Conservation (phyloP, 2,329 filamentous ascomycete species). For the Pseudofabraea citricarpa region DNA sequence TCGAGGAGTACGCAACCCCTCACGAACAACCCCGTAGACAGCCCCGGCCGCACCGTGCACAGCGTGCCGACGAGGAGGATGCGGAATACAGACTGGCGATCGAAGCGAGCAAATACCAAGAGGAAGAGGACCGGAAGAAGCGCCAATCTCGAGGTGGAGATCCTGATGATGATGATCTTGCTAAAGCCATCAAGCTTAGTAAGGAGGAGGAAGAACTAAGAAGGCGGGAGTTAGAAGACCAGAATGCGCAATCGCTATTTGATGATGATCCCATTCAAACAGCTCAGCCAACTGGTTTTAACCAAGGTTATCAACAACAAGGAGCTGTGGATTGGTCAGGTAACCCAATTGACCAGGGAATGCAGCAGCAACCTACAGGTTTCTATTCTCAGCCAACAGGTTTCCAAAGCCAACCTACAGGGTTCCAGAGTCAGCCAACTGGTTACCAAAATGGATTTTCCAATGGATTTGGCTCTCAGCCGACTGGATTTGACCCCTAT, state of each 20-base stretch:
- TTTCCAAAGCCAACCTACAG: constrained; percentile 28
- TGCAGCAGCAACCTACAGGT: constrained; percentile 79
- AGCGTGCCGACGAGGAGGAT: constrained; percentile 72
- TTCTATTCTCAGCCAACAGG: constrained; percentile 55
- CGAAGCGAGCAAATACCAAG: constrained; percentile 91
- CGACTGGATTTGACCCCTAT: constrained; percentile 65
- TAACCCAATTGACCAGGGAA: constrained; percentile 79
- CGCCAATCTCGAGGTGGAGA: constrained; percentile 56
- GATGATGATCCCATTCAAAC: constrained; percentile 63
- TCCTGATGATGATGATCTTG: constrained; percentile 77
- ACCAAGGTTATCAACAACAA: constrained; percentile 97
- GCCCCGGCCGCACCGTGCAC: constrained; percentile 43
- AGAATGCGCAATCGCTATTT: constrained; percentile 82
- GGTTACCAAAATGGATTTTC: constrained; percentile 66
- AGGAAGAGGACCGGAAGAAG: constrained; percentile 80
- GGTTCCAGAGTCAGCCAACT: constrained; percentile 43
- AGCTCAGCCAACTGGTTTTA: constrained; percentile 76
- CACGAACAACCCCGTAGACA: constrained; percentile 38
- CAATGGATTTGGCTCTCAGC: constrained; percentile 63
- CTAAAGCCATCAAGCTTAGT: constrained; percentile 92
- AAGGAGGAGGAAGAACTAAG: constrained; percentile 91
- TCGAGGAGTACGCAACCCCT: constrained; percentile 69
- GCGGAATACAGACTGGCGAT: constrained; percentile 85
- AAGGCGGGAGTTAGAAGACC: constrained; percentile 79
- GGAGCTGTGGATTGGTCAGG: constrained; percentile 95